Conservation (phyloP, 31 red algal genomes). For the Pterothamnion heteromorphum region DNA sequence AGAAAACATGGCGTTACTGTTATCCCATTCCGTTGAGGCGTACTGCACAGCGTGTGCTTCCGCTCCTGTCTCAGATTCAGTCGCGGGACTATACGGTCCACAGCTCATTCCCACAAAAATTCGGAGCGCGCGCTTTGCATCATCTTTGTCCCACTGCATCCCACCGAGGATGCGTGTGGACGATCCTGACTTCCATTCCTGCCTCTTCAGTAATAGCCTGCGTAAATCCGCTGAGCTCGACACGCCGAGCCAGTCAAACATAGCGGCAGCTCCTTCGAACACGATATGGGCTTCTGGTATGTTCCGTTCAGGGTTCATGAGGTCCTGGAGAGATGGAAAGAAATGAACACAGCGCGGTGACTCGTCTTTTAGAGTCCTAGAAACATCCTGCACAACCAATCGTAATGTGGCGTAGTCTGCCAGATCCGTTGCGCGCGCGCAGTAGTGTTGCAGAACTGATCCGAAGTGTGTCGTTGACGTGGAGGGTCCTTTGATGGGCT, state of each 20-base stretch:
- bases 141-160: not conserved
- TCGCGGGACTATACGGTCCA: no score
- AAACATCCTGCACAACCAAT: not conserved
- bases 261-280: not conserved
- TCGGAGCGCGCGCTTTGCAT: no score
- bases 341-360: not conserved
- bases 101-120: no score
- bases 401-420: not conserved
- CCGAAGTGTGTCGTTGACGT: not conserved
- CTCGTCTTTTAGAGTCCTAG: not conserved
- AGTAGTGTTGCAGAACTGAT: slow-evolving; percentile 1
- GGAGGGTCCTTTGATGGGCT: not conserved
- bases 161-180: not conserved
- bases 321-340: not conserved
- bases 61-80: no score
- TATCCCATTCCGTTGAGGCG: no score
- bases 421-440: not conserved
- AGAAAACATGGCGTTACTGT: no score
- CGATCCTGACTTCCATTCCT: not conserved
- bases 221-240: not conserved
- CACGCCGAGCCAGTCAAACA: not conserved
- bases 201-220: not conserved
- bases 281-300: not conserved
- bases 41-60: no score
- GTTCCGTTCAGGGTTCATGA: not conserved